Evolutionary conservation across 495 filamentous ascomycete species (phyloP), one percentile per base, ranked within the genome.

Genomic region (Trichoderma virens): DNA sequence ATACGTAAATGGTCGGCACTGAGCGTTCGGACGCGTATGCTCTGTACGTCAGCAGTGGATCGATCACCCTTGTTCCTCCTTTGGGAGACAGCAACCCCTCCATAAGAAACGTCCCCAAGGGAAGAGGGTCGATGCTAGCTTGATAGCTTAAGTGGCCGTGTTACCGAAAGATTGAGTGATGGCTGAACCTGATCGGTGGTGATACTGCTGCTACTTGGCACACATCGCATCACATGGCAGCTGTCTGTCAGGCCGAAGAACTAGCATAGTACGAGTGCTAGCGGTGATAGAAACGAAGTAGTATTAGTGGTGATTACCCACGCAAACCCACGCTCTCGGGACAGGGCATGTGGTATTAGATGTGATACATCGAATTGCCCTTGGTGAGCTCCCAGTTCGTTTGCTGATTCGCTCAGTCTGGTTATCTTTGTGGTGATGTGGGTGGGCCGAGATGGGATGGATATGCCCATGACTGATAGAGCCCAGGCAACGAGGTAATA

Each of bases 11-110:
- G 9, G 25, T 0, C 3, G 25, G 13, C 25, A 9, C 23, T 18
- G 2, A 16, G 9, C 9, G 11, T 30, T 56, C 25, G 27, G 51
- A 56, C 51, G 51, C 51, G 51, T 56, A 56, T 14, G 51, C 51
- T 13, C 51, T 56, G 51, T 56, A 30, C 51, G 51, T 56, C 51
- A 56, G 51, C 51, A 56, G 51, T 56, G 51, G 51, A 56, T 30
- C 51, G 25, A 9, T 6, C 23, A 56, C 25, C 51, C 51, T 56
- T 56, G 51, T n/a, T 28, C n/a, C 3, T 56, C 20, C 51, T 30
- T 56, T 27, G 11, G 11, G 51, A 56, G 51, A 27, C 5, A 7
- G 23, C 16, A 25, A 28, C 25, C 27, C 27, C 25, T 56, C 9
- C 18, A 28, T 18, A 13, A 30, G 51, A 56, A 56, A 6, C 51